Evolutionary conservation across 768 basidiomycete species (phyloP).

Genomic region (Lanmaoa rubissima): DNA sequence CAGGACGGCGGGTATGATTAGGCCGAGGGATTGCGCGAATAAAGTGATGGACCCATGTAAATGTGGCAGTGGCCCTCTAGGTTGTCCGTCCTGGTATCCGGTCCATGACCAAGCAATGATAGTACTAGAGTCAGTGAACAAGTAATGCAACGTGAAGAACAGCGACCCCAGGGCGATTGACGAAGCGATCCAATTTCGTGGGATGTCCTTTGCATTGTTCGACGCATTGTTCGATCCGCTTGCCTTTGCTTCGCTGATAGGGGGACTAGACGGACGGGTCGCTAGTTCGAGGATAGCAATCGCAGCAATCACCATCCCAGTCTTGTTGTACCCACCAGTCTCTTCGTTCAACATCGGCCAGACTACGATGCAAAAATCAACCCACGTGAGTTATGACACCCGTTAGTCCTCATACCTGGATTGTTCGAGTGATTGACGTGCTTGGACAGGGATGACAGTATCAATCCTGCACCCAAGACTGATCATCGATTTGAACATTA

Average conservation of each 20-base stretch:
- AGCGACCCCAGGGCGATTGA: conserved; percentile 65
- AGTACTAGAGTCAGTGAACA: conserved; percentile 74
- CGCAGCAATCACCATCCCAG: conserved; percentile 55
- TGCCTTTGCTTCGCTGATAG: conserved; percentile 3
- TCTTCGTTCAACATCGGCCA: conserved; percentile 74
- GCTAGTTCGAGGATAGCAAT: conserved; percentile 58
- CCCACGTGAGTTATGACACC: neutral
- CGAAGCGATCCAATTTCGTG: conserved; percentile 35
- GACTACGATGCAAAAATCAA: conserved; percentile 39
- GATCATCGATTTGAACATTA: neutral
- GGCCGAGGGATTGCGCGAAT: conserved; percentile 56
- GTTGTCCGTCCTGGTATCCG: conserved; percentile 62
- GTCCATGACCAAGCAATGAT: conserved; percentile 89
- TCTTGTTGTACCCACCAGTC: conserved; percentile 70
- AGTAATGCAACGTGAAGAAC: conserved; percentile 69
- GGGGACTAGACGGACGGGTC: conserved; percentile 36
- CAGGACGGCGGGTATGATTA: conserved; percentile 41
- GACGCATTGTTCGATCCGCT: neutral
- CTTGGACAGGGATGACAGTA: conserved; percentile 68
- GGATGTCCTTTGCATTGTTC: conserved; percentile 9
- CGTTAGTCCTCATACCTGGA: conserved; percentile 45
- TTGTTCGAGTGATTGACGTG: conserved; percentile 80
- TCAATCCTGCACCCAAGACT: conserved; percentile 68
- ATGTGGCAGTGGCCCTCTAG: conserved; percentile 71
- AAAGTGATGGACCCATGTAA: conserved; percentile 70